Evolutionary conservation across 805 yeast genomes (phyloP).

Genomic region (Metschnikowia gelsemii): DNA sequence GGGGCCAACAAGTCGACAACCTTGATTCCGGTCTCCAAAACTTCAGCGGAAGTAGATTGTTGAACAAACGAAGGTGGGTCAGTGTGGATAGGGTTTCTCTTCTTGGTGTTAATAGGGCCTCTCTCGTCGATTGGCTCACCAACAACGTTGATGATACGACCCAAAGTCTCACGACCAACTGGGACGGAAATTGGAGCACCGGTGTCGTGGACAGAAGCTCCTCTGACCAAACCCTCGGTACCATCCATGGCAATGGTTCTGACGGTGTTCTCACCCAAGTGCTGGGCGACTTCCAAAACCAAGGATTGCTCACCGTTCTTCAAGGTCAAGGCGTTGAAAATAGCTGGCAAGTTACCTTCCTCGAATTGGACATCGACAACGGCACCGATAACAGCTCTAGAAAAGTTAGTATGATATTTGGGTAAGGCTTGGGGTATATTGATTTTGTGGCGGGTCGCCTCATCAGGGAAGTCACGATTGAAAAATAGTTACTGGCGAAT

Average conservation of each 20-base stretch:
- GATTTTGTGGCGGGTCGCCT: too few species aligned
- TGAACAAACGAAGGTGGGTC: slow-evolving; percentile 96
- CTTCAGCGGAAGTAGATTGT: slow-evolving; percentile 97
- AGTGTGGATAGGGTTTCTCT: slow-evolving; percentile 97
- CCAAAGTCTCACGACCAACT: slow-evolving; percentile 98
- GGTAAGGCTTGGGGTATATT: background rate
- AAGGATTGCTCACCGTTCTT: slow-evolving; percentile 74
- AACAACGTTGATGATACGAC: slow-evolving; percentile 95
- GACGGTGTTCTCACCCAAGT: slow-evolving; percentile 99
- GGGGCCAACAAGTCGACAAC: slow-evolving; percentile 99
- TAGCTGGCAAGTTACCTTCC: slow-evolving; percentile 95
- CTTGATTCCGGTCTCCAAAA: slow-evolving; percentile 98
- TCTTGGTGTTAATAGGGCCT: slow-evolving; percentile 93
- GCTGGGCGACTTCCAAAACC: slow-evolving; percentile 98
- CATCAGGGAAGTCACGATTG: too few species aligned
- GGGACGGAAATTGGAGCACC: slow-evolving; percentile 99
- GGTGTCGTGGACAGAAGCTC: slow-evolving; percentile 86
- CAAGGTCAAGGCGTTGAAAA: slow-evolving; percentile 93
- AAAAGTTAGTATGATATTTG: slow-evolving; percentile 32
- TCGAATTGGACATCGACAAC: slow-evolving; percentile 98
- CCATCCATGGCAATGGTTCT: slow-evolving; percentile 99
- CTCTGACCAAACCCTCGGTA: slow-evolving; percentile 99
- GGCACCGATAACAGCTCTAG: slow-evolving; percentile 97
- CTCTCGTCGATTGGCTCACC: slow-evolving; percentile 99
- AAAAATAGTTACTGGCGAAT: too few species aligned